A percentile compares a stretch with the other conserved stretches of the same genome.
Evolutionary conservation across 352 stramenopile species (phyloP).

Genomic region (Phytopythium montanum): DNA sequence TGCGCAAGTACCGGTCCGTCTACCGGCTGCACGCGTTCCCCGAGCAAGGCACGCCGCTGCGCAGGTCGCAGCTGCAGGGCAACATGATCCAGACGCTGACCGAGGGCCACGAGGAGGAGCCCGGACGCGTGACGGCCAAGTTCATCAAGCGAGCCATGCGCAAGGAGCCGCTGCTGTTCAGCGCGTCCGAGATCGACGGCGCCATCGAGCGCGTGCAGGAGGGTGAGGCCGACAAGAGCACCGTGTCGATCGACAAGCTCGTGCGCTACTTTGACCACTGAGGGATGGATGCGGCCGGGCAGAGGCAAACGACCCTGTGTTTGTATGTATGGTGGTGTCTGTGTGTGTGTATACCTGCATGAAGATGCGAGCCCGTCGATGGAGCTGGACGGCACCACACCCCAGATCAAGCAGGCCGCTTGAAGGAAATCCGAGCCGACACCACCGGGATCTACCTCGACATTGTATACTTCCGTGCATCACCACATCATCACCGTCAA

Average conservation of each 20-base stretch:
- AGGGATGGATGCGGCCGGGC: conserved; percentile 1
- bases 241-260: conserved; percentile 57
- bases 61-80: conserved; percentile 58
- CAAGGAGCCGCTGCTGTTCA: conserved; percentile 80
- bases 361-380: neutral
- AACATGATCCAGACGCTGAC: conserved; percentile 70
- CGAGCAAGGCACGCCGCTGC: conserved; percentile 31
- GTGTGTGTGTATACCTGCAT: neutral
- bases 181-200: conserved; percentile 56
- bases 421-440: neutral
- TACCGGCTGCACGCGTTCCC: conserved; percentile 82
- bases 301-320: conserved; percentile 4
- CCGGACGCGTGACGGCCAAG: conserved; percentile 44
- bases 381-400: neutral
- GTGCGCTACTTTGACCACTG: conserved; percentile 62
- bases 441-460: no score
- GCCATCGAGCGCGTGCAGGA: conserved; percentile 50
- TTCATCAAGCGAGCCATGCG: conserved; percentile 64
- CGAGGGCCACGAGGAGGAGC: conserved; percentile 60
- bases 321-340: conserved; percentile 3
- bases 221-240: conserved; percentile 22
- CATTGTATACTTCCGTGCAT: neutral
- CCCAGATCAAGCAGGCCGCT: neutral
- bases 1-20: conserved; percentile 74
- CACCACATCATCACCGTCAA: neutral